Evolutionary conservation across 495 filamentous ascomycete genomes (phyloP).

Genomic region (Xylaria venustula): DNA sequence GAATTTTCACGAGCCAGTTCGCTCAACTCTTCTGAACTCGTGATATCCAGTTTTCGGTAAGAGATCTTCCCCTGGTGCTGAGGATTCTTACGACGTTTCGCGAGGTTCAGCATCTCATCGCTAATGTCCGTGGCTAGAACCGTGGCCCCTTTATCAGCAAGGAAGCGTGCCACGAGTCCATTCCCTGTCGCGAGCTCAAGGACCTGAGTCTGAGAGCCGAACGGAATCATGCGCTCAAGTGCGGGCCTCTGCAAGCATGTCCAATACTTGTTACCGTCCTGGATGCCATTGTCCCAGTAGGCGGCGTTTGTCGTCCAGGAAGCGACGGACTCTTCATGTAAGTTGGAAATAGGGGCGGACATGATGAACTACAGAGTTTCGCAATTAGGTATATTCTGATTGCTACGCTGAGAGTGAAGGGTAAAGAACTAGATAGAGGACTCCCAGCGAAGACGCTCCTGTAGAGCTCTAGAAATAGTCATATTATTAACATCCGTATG

Average conservation of each 20-base stretch:
- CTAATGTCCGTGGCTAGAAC: conserved; percentile 42
- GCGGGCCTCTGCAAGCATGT: conserved; percentile 34
- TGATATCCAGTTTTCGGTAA: conserved; percentile 34
- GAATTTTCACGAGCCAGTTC: conserved; percentile 16
- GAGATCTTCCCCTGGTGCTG: conserved; percentile 21
- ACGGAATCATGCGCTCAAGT: conserved; percentile 30
- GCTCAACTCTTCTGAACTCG: conserved; percentile 24
- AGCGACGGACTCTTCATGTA: conserved; percentile 17
- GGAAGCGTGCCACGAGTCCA: conserved; percentile 38
- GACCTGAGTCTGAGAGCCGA: conserved; percentile 20
- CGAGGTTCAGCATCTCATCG: conserved; percentile 30
- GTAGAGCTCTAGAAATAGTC: not conserved
- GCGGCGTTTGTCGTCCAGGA: conserved; percentile 36
- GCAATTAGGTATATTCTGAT: not conserved
- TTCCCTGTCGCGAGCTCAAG: conserved; percentile 46
- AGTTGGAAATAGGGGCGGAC: not conserved
- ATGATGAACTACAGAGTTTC: not conserved
- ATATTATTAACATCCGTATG: not conserved
- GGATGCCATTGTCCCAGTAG: conserved; percentile 37
- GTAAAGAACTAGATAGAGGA: not conserved
- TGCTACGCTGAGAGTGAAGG: not conserved
- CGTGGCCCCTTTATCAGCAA: conserved; percentile 23
- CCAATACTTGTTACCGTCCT: conserved; percentile 38
- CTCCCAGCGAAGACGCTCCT: not conserved
- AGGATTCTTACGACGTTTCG: conserved; percentile 16